Percentiles rank a stretch among this genome's conserved stretches.
Conservation (phyloP, 2,329 filamentous ascomycete species). For the Paecilomyces niveus region DNA sequence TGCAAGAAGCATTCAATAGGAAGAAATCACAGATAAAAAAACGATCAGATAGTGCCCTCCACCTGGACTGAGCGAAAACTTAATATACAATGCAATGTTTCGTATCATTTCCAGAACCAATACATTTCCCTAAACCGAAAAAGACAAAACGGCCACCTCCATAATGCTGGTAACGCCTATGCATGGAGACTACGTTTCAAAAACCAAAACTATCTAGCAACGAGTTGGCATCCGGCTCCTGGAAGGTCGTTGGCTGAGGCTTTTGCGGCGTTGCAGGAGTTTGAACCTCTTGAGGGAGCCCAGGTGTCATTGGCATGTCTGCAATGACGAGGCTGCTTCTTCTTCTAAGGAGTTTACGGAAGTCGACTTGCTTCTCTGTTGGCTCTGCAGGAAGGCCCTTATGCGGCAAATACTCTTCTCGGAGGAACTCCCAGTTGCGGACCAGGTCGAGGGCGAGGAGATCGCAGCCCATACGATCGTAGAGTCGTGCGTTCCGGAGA, state of each 20-base stretch:
- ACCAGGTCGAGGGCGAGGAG: slow-evolving; percentile 75
- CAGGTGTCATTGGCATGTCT: slow-evolving; percentile 47
- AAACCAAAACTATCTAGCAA: slow-evolving; percentile 92
- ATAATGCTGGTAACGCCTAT: not conserved
- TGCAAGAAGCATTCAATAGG: not conserved
- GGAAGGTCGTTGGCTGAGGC: slow-evolving; percentile 66
- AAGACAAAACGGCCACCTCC: not conserved
- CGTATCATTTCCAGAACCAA: not conserved
- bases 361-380: slow-evolving; percentile 44
- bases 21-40: not conserved
- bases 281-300: slow-evolving; percentile 36
- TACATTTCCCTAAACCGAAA: not conserved
- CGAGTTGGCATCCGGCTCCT: slow-evolving; percentile 86
- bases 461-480: slow-evolving; percentile 89
- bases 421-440: slow-evolving; percentile 45
- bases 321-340: slow-evolving; percentile 74
- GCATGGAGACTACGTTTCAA: slow-evolving; percentile 34
- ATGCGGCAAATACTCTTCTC: slow-evolving; percentile 25
- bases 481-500: slow-evolving; percentile 74
- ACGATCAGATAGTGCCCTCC: not conserved
- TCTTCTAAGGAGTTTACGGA: slow-evolving; percentile 60
- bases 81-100: not conserved
- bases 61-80: not conserved
- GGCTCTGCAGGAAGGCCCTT: slow-evolving; percentile 23
- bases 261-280: slow-evolving; percentile 23